Base-by-base conservation (phyloP, 2,329 filamentous ascomycete species). In the Blumeriella jaapii region DNA sequence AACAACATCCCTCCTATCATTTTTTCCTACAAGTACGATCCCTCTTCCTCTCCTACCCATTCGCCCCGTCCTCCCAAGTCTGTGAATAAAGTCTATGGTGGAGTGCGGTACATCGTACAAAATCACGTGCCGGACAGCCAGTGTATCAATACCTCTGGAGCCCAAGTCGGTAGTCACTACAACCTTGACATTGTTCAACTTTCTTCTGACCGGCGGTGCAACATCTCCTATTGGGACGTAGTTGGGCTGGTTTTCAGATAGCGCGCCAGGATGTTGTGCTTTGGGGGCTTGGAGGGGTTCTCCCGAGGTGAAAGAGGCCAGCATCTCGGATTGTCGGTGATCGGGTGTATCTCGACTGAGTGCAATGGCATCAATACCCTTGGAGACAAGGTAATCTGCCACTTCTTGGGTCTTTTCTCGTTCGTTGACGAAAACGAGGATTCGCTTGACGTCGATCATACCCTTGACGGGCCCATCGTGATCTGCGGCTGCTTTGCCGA, bases 31-130 rank as follows among this genome's bases (percentile, higher is more conserved):
- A 22, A 98, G 64, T 17, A 96, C 87, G 45, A 96, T 78, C 13
- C 86, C 91, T 37, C 87, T 71, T 11, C 91, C 91, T 56, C 91
- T 72, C 42, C 86, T 73, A 2, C 86, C 86, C 85, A 96, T 96
- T 20, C 91, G 74, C 0, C 91, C 91, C 1, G 91, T 85, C 38
- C 91, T 73, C 11, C 91, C 91, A 4, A 96, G 73, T 11, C 93
- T 80, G 59, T 98, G 93, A 53, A 98, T 95, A 53, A 98, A 98
- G 59, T 98, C 93, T 41, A 98, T 93, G 0, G 86, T 93, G 0
- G 84, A 93, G 55, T 96, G 89, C 4, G 91, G 91, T n/a, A 98
- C 89, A 56, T 98, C 86, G 58, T 94, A 96, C 16, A 98, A 63
- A 36, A 98, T 79, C 34, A 98, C 91, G 48, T 93, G 84, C 38